Evolutionary conservation across 2,329 filamentous ascomycete species (phyloP), one percentile per base, ranked within the genome.

Genomic region (Helicocarpus griseus): DNA sequence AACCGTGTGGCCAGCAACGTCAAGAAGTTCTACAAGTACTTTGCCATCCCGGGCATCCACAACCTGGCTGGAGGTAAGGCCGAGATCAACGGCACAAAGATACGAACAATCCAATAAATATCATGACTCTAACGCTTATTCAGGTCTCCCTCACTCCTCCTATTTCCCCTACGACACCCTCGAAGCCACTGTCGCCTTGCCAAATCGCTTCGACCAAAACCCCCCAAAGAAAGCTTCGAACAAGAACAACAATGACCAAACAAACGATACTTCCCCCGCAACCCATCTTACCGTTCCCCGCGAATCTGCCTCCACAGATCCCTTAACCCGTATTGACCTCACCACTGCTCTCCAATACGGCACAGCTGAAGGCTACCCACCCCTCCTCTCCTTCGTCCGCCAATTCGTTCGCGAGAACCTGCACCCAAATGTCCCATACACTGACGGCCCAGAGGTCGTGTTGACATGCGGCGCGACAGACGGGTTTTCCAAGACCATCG

Each of bases 131-230:
- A n/a, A n/a, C n/a, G n/a, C n/a, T n/a, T n/a, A 33, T 44, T 28
- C 56, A 90, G 87, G 88, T 54, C 79, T 95, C 21, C 90, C 90
- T 14, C 85, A 93, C 67, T 76, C 84, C 36, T 78, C 79, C 53
- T 88, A 88, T 71, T 96, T 96, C 63, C 90, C 90, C 7, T 95
- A 86, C 69, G 89, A 96, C 61, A 93, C 89, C 0, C 81, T 96
- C 56, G 88, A 95, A 69, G 87, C 89, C 38, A 82, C 85, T 57
- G 81, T 85, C 55, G 87, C 88, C 29, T 79, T 80, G 55, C 83
- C 88, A 6, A 75, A 85, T 57, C 80, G 89, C n/a, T 29, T 51
- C 35, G 72, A 76, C 44, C 80, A 81, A 26, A 62, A 76, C 49
- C 73, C 77, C 57, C 71, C 73, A 26, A 33, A 35, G 13, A 4